Percentiles rank a stretch among this genome's conserved stretches.
phyloP scores from a whole-genome alignment of 179 eudicot species.

The Spinacia oleracea region DNA sequence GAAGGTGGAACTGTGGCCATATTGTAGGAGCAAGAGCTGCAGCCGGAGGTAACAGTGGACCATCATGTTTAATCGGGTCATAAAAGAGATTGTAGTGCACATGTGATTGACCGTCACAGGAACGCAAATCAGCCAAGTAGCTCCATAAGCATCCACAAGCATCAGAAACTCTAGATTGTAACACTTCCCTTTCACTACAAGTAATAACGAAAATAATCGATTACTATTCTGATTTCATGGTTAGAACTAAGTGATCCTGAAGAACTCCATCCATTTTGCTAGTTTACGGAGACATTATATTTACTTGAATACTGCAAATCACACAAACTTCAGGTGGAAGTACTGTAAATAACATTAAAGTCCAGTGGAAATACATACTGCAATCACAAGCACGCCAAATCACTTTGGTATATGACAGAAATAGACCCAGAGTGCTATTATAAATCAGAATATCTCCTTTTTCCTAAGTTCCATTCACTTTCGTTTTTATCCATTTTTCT shows the following conservation, averaged over 20 bases:
- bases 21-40: constrained; percentile 96
- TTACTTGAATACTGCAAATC: not conserved
- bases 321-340: not conserved
- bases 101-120: constrained; percentile 68
- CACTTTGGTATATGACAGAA: not conserved
- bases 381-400: not conserved
- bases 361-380: not conserved
- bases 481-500: no score
- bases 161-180: constrained; percentile 68
- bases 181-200: constrained; percentile 86
- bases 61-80: constrained; percentile 64
- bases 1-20: constrained; percentile 98
- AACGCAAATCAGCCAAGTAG: constrained; percentile 74
- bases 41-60: constrained; percentile 87
- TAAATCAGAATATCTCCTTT: no score
- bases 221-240: not conserved
- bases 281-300: not conserved
- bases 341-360: not conserved
- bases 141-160: constrained; percentile 86
- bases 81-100: constrained; percentile 81
- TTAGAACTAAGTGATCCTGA: not conserved
- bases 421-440: not conserved
- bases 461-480: no score
- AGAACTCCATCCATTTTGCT: not conserved
- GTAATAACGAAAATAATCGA: not conserved